These are phyloP conservation scores for Cupressus sempervirens DNA, from an alignment of 75 land plant genomes.

Conservation along the genomic window DNA sequence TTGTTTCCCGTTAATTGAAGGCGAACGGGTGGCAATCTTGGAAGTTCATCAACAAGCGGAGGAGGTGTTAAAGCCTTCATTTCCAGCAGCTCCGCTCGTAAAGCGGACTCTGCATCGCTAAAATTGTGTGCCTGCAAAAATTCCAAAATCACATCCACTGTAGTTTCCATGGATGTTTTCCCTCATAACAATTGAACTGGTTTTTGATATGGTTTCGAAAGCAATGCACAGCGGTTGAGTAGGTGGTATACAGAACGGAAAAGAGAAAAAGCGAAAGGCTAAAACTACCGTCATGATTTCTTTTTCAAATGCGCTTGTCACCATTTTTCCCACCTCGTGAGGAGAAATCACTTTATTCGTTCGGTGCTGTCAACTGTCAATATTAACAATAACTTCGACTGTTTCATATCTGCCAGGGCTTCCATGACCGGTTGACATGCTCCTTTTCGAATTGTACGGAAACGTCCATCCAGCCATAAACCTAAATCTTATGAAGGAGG, in stretches of 20 bases:
- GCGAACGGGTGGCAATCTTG: conserved; percentile 42
- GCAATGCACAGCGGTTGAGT: neutral
- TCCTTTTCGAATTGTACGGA: no score
- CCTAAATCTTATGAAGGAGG: no score
- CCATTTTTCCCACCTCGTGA: conserved; percentile 6
- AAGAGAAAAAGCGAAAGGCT: neutral
- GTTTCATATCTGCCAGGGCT: neutral
- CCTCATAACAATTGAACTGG: neutral
- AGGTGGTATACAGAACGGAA: neutral
- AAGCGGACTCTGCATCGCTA: conserved; percentile 19
- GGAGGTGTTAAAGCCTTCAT: conserved; percentile 11
- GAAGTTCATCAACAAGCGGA: conserved; percentile 19
- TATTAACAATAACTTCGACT: neutral
- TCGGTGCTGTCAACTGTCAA: neutral
- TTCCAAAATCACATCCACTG: conserved; percentile 19
- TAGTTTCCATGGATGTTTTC: conserved; percentile 11
- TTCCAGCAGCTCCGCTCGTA: conserved; percentile 18
- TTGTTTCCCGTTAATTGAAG: conserved; percentile 20
- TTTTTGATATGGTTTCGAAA: neutral
- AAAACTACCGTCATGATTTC: neutral
- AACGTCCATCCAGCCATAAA: no score
- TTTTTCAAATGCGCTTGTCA: neutral
- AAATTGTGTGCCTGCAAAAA: conserved; percentile 20
- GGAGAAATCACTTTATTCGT: neutral
- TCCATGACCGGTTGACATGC: neutral